Evolutionary conservation across 805 yeast species (phyloP).

Genomic region (Saccharomyces mikatae): DNA sequence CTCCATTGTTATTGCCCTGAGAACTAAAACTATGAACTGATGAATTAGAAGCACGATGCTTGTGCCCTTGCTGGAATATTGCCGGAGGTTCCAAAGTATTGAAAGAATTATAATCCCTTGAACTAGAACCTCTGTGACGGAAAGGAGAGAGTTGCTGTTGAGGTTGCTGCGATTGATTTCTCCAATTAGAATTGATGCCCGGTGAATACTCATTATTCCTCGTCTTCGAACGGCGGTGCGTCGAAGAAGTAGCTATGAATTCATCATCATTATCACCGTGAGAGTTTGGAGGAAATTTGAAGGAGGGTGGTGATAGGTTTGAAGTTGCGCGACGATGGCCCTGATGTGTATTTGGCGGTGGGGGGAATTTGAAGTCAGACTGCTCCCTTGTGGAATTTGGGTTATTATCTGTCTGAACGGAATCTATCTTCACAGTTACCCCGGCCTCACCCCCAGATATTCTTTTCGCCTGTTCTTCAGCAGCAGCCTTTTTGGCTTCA

Average conservation of each 20-base stretch:
- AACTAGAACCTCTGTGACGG: constrained; percentile 24
- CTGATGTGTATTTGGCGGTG: constrained; percentile 23
- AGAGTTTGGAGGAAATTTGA: constrained; percentile 55
- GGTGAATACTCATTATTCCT: constrained; percentile 18
- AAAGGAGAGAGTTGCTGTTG: constrained; percentile 31
- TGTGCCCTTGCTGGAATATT: constrained; percentile 69
- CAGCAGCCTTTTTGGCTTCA: constrained; percentile 96
- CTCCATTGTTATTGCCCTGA: constrained; percentile 31
- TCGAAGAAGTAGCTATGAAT: constrained; percentile 21
- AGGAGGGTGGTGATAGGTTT: constrained; percentile 39
- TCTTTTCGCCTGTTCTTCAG: constrained; percentile 74
- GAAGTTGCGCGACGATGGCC: constrained; percentile 19
- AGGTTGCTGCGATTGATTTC: constrained; percentile 37
- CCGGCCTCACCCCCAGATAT: constrained; percentile 15
- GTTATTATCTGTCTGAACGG: constrained; percentile 4
- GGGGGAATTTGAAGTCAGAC: constrained; percentile 27
- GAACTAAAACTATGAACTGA: constrained; percentile 42
- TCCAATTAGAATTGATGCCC: constrained; percentile 57
- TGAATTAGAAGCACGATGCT: constrained; percentile 65
- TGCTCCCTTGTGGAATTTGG: constrained; percentile 8
- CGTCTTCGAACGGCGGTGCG: constrained; percentile 27
- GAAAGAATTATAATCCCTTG: constrained; percentile 22
- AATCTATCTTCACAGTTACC: constrained; percentile 16
- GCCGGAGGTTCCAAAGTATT: constrained; percentile 30
- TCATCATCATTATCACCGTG: constrained; percentile 21